These are phyloP conservation scores for Penicillium diatomitis DNA, from an alignment of 495 filamentous ascomycete species.

Conservation along the genomic window DNA sequence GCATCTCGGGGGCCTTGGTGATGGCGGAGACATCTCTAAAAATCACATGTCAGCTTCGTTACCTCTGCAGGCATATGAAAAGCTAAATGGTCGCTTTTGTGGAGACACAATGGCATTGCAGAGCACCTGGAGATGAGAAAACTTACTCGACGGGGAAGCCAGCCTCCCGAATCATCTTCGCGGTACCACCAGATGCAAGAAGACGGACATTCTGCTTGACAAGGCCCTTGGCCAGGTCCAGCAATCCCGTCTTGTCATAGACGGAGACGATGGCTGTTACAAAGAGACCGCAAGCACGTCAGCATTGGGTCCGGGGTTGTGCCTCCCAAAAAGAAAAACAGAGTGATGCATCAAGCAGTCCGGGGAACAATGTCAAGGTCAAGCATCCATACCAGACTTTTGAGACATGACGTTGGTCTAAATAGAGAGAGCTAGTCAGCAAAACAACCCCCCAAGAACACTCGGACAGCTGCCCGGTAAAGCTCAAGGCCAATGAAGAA, in stretches of 20 bases:
- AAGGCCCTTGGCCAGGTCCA: conserved; percentile 93
- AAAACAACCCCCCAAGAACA: not conserved
- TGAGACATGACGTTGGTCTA: conserved; percentile 28
- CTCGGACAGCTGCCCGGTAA: not conserved
- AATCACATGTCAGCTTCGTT: conserved; percentile 6
- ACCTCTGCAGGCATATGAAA: not conserved
- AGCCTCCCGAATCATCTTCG: conserved; percentile 90
- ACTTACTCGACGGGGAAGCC: conserved; percentile 86
- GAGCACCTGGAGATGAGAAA: not conserved
- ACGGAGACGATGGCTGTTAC: conserved; percentile 84
- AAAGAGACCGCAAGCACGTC: conserved; percentile 3
- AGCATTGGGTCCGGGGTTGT: conserved; percentile 5
- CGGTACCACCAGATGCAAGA: conserved; percentile 87
- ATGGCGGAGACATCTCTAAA: conserved; percentile 91
- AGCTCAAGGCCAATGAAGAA: not conserved
- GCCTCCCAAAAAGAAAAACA: conserved; percentile 3
- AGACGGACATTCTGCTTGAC: conserved; percentile 84
- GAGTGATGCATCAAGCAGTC: conserved; percentile 5
- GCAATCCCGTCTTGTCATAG: conserved; percentile 94
- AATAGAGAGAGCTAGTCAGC: conserved; percentile 14
- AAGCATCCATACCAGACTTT: conserved; percentile 34
- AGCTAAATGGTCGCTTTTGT: not conserved
- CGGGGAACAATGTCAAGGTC: conserved; percentile 11
- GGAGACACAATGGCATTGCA: too few species aligned
- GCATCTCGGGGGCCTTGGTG: conserved; percentile 97